Percentiles rank a stretch among this genome's conserved stretches.
These are phyloP conservation scores for Botryotinia globosa DNA, from an alignment of 2,329 filamentous ascomycete genomes.

Conservation along the genomic window DNA sequence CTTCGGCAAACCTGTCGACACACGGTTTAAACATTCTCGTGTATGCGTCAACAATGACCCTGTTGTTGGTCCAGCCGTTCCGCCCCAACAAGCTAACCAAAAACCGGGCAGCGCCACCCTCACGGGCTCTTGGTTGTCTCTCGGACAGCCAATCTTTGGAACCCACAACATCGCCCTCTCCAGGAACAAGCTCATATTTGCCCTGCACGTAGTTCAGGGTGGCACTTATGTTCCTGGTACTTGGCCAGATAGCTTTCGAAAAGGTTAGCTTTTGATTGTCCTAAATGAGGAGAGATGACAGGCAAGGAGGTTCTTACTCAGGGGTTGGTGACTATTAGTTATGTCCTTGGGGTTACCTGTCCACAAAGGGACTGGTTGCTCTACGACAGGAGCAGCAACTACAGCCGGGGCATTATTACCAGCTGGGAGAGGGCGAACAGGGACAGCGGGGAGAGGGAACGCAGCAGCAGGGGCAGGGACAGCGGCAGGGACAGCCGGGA, in stretches of 20 bases:
- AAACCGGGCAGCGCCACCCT: not conserved
- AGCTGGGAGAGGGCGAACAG: not conserved
- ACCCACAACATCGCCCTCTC: not conserved
- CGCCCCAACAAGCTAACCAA: not conserved
- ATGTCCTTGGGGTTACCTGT: not conserved
- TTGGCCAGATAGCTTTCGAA: not conserved
- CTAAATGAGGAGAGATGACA: not conserved
- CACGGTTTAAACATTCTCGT: not conserved
- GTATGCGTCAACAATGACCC: not conserved
- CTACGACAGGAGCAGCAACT: not conserved
- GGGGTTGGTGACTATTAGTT: fast-evolving
- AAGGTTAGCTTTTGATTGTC: not conserved
- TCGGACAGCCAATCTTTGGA: not conserved
- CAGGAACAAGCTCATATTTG: not conserved
- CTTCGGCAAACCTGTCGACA: not conserved
- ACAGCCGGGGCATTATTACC: not conserved
- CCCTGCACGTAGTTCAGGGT: not conserved
- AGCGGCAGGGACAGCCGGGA: not conserved
- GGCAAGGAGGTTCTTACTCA: too few species aligned
- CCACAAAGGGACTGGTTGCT: not conserved
- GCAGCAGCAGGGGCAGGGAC: not conserved
- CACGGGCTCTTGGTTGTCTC: fast-evolving
- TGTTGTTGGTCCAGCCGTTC: not conserved
- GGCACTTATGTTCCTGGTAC: not conserved
- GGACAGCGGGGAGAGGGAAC: not conserved